phyloP scores from a whole-genome alignment of 148 eudicot species.

The Heliamphora exappendiculata region DNA sequence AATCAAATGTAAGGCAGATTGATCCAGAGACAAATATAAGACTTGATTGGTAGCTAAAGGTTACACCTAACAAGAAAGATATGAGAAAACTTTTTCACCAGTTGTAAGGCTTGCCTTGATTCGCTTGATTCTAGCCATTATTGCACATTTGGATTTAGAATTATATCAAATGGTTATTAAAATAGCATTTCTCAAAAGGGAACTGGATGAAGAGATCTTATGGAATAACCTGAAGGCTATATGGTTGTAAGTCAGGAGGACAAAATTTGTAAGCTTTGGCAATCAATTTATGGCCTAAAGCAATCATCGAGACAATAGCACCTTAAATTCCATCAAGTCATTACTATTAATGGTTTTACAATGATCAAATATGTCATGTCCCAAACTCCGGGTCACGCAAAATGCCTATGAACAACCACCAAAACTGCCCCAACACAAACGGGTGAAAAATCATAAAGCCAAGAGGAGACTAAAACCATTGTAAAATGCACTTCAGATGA shows the following conservation, averaged over 20 bases:
- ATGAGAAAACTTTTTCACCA: not conserved
- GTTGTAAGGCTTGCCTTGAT: not conserved
- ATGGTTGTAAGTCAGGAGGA: not conserved
- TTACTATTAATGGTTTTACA: not conserved
- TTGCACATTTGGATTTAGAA: not conserved
- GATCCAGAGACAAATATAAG: slow-evolving; percentile 2
- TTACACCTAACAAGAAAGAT: not conserved
- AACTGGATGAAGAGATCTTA: slow-evolving; percentile 1
- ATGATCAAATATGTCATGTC: too few species aligned
- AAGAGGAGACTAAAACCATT: too few species aligned
- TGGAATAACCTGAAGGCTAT: not conserved
- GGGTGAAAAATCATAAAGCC: too few species aligned
- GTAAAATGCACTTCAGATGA: too few species aligned
- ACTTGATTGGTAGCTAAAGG: not conserved
- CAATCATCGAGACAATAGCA: not conserved
- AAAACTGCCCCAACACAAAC: too few species aligned
- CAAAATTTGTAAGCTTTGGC: not conserved
- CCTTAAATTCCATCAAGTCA: not conserved
- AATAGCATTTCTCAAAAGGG: not conserved
- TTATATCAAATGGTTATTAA: not conserved
- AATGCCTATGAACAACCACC: too few species aligned
- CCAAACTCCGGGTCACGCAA: too few species aligned
- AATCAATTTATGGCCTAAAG: not conserved
- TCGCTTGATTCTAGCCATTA: not conserved
- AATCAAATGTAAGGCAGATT: not conserved